Conservation (phyloP, 177 flowering plant genomes). For the Telopea speciosissima region DNA sequence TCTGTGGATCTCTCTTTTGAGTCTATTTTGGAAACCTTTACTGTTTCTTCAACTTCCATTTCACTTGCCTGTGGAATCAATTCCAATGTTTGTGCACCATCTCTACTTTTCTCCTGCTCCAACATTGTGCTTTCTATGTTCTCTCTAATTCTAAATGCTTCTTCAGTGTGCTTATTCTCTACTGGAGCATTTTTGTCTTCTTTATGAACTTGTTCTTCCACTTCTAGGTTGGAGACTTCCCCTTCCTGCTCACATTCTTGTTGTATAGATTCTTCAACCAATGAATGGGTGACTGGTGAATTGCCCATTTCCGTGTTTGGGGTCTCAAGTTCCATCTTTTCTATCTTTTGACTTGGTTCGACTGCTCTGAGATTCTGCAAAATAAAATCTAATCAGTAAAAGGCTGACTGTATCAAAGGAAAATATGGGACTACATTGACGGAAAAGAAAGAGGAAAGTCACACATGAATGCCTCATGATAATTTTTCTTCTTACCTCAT, state of each 20-base stretch:
- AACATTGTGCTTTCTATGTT: conserved; percentile 9
- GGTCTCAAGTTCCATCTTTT: conserved; percentile 4
- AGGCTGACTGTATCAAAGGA: not conserved
- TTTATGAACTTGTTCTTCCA: not conserved
- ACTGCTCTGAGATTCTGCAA: not conserved
- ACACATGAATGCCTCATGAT: not conserved
- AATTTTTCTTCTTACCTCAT: not conserved
- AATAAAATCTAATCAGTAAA: not conserved
- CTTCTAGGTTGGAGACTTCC: not conserved
- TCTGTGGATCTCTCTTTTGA: conserved; percentile 8
- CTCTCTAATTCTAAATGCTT: conserved; percentile 10
- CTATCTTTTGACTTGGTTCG: conserved; percentile 8
- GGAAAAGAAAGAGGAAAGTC: not conserved
- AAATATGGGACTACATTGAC: not conserved
- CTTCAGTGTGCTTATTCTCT: conserved; percentile 14
- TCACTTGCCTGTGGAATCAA: conserved; percentile 8
- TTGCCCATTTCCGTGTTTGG: not conserved
- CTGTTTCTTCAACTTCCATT: conserved; percentile 3
- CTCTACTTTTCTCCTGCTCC: conserved; percentile 10
- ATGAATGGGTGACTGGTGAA: not conserved
- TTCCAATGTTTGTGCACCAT: conserved; percentile 10
- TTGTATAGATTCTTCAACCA: conserved; percentile 4
- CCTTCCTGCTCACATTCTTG: conserved; percentile 2
- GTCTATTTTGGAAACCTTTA: conserved; percentile 4
- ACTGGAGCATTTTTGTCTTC: conserved; percentile 6